Evolutionary conservation across 441 rosid genomes (phyloP).

Genomic region (Gossypium schwendimanii): DNA sequence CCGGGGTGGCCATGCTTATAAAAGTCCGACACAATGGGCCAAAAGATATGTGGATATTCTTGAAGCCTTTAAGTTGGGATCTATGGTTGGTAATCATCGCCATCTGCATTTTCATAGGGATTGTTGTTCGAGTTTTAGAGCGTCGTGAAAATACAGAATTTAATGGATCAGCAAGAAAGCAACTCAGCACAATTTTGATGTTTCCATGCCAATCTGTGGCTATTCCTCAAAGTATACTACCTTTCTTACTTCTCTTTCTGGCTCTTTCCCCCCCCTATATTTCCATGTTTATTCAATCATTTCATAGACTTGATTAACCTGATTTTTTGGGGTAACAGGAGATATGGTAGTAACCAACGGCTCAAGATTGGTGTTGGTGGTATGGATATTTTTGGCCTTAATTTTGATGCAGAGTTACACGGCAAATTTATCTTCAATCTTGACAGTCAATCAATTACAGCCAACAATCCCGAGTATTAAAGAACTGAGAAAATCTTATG

Average conservation of each 20-base stretch:
- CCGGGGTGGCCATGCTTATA: constrained; percentile 27
- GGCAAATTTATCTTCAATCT: constrained; percentile 1
- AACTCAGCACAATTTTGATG: constrained; percentile 13
- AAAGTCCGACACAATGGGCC: constrained; percentile 4
- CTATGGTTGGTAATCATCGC: constrained; percentile 22
- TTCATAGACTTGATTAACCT: background rate
- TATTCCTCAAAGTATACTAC: constrained; percentile 23
- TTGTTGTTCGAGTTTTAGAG: constrained; percentile 26
- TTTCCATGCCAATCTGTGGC: constrained; percentile 24
- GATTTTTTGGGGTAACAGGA: constrained; percentile 16
- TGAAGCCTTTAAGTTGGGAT: constrained; percentile 22
- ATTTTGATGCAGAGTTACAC: constrained; percentile 10
- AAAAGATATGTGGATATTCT: constrained; percentile 26
- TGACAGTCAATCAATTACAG: constrained; percentile 1
- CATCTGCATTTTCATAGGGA: constrained; percentile 21
- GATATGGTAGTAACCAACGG: constrained; percentile 16
- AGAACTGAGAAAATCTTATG: background rate
- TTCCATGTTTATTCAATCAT: too few species aligned
- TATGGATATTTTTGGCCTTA: constrained; percentile 9
- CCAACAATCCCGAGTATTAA: background rate
- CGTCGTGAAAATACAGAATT: constrained; percentile 18
- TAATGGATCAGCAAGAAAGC: constrained; percentile 9
- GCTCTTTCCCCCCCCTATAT: too few species aligned
- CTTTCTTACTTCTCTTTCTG: background rate
- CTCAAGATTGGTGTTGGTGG: constrained; percentile 21